phyloP scores from a whole-genome alignment of 2,329 filamentous ascomycete species.

The Alternaria gaisen region DNA sequence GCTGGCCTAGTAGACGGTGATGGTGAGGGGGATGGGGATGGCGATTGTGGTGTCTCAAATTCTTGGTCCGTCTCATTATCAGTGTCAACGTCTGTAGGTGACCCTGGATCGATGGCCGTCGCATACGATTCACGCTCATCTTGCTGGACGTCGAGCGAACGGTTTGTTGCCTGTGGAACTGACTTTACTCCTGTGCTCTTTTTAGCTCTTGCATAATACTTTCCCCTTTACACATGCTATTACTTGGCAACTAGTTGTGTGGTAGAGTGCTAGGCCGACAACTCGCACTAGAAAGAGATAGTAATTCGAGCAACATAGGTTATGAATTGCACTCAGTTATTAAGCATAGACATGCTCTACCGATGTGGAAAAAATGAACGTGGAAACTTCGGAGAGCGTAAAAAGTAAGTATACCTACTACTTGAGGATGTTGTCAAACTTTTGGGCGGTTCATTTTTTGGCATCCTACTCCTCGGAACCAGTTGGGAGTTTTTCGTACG shows the following conservation, averaged over 20 bases:
- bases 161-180: not conserved
- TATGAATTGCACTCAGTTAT: not conserved
- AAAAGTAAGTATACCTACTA: slow-evolving; percentile 22
- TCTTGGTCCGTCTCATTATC: slow-evolving; percentile 21
- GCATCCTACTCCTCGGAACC: slow-evolving; percentile 10
- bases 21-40: slow-evolving; percentile 28
- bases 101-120: slow-evolving; percentile 33
- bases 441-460: slow-evolving; percentile 13
- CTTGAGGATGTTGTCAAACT: slow-evolving; percentile 7
- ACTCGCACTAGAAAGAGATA: not conserved
- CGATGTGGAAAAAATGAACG: not conserved
- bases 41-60: slow-evolving; percentile 33
- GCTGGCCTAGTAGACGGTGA: slow-evolving; percentile 31
- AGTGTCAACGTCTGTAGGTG: slow-evolving; percentile 44
- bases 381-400: not conserved
- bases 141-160: not conserved
- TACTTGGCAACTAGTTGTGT: too few species aligned
- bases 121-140: slow-evolving; percentile 21
- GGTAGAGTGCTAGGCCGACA: too few species aligned
- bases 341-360: too few species aligned
- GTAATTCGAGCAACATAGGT: not conserved
- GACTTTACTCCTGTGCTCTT: not conserved
- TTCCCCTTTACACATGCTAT: not conserved
- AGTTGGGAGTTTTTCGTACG: not conserved
- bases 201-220: slow-evolving; percentile 6